These are phyloP conservation scores for Colletotrichum neosansevieriae DNA, from an alignment of 2,329 filamentous ascomycete species.

Conservation along the genomic window DNA sequence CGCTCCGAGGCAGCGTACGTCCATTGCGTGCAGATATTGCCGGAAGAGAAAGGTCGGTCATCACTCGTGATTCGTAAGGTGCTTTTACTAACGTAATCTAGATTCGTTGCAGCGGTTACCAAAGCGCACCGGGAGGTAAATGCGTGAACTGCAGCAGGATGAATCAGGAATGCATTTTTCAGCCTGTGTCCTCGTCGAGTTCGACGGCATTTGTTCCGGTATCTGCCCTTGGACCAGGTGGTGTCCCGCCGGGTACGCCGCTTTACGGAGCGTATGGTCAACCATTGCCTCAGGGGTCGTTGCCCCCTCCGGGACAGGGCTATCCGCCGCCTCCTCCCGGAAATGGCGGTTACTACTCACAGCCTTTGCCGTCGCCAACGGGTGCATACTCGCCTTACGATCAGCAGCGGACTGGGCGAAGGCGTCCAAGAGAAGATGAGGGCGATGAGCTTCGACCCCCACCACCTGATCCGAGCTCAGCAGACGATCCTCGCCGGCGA, in stretches of 20 bases:
- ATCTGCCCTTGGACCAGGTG: constrained; percentile 65
- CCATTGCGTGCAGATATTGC: constrained; percentile 71
- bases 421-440: constrained; percentile 55
- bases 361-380: constrained; percentile 58
- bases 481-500: constrained; percentile 63
- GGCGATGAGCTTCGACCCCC: constrained; percentile 59
- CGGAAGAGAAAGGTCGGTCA: constrained; percentile 68
- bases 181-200: constrained; percentile 68
- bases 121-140: constrained; percentile 69
- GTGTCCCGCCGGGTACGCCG: constrained; percentile 67
- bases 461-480: constrained; percentile 54
- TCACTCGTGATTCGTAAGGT: background rate
- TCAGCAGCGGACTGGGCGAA: constrained; percentile 50
- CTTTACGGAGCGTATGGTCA: constrained; percentile 70
- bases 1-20: constrained; percentile 69
- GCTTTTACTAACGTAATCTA: constrained; percentile 44
- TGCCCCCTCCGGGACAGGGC: constrained; percentile 30
- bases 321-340: constrained; percentile 37
- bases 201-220: constrained; percentile 71
- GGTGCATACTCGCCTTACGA: constrained; percentile 56
- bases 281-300: constrained; percentile 54
- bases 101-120: constrained; percentile 73
- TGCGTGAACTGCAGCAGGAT: constrained; percentile 72
- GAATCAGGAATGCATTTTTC: constrained; percentile 72
- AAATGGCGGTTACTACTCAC: constrained; percentile 54